These are phyloP conservation scores for Plantago ovata DNA, from an alignment of 257 asterid species.

Conservation along the genomic window DNA sequence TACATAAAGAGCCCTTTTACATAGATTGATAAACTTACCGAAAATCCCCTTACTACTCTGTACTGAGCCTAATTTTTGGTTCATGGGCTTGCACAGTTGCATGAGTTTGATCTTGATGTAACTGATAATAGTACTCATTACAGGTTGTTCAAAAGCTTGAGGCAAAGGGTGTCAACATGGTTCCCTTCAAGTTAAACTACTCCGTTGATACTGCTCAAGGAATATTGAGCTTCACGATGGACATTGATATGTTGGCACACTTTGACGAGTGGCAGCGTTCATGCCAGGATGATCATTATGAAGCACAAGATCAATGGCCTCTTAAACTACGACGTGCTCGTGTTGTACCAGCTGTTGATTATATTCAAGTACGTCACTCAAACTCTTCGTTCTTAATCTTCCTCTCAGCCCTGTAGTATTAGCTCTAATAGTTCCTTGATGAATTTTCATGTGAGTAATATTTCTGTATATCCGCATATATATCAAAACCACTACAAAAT, in stretches of 20 bases:
- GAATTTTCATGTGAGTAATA: no score
- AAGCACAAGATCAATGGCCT: slow-evolving; percentile 99
- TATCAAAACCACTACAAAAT: no score
- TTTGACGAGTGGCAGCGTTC: slow-evolving; percentile 92
- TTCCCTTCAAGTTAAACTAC: slow-evolving; percentile 80
- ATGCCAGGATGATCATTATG: slow-evolving; percentile 70
- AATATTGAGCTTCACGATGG: slow-evolving; percentile 88
- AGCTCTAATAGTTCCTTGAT: no score
- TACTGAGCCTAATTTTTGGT: no score
- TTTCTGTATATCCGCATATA: no score
- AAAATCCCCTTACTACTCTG: no score
- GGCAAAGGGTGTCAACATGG: slow-evolving; percentile 70
- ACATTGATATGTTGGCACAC: slow-evolving; percentile 86
- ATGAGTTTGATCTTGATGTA: no score
- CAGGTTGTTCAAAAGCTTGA: slow-evolving; percentile 72
- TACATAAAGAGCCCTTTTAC: no score
- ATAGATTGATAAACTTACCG: no score
- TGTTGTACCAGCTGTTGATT: slow-evolving; percentile 88
- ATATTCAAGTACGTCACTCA: slow-evolving; percentile 54
- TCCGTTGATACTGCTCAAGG: slow-evolving; percentile 89
- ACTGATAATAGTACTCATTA: not conserved
- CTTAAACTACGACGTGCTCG: slow-evolving; percentile 87
- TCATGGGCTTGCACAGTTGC: no score
- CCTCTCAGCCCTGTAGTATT: no score
- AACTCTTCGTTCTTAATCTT: no score